phyloP scores from a whole-genome alignment of 495 filamentous ascomycete species.

The Penicillium paradoxum region DNA sequence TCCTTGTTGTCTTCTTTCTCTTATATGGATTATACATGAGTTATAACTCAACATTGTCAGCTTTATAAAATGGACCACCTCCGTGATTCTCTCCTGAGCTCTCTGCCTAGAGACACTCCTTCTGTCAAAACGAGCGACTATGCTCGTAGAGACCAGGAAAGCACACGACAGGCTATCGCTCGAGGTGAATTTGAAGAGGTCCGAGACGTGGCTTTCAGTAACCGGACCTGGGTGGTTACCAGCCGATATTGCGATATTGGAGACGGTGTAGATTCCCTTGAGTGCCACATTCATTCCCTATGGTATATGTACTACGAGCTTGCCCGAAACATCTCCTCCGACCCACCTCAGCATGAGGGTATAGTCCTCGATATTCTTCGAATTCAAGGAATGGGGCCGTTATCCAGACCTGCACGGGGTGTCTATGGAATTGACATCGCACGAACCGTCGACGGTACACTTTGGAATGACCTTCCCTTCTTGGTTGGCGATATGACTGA shows the following conservation, averaged over 20 bases:
- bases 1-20: background rate
- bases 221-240: slow-evolving; percentile 14
- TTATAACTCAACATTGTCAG: background rate
- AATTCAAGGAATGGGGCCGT: slow-evolving; percentile 17
- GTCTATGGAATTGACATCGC: slow-evolving; percentile 15
- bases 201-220: slow-evolving; percentile 9
- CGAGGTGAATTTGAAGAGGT: slow-evolving; percentile 14
- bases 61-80: background rate
- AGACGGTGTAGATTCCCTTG: slow-evolving; percentile 16
- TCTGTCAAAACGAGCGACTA: background rate
- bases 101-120: background rate
- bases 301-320: slow-evolving; percentile 21
- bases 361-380: slow-evolving; percentile 22
- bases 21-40: too few species aligned
- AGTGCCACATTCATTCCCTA: slow-evolving; percentile 13
- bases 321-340: slow-evolving; percentile 8
- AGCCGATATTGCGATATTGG: slow-evolving; percentile 17
- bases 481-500: slow-evolving; percentile 15
- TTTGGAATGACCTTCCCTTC: slow-evolving; percentile 23
- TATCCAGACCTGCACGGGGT: slow-evolving; percentile 10
- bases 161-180: background rate
- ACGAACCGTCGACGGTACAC: slow-evolving; percentile 13
- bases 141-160: background rate
- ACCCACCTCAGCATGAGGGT: slow-evolving; percentile 16
- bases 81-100: background rate